phyloP scores from a whole-genome alignment of 2,329 filamentous ascomycete genomes.

The Aspergillus puulaauensis region DNA sequence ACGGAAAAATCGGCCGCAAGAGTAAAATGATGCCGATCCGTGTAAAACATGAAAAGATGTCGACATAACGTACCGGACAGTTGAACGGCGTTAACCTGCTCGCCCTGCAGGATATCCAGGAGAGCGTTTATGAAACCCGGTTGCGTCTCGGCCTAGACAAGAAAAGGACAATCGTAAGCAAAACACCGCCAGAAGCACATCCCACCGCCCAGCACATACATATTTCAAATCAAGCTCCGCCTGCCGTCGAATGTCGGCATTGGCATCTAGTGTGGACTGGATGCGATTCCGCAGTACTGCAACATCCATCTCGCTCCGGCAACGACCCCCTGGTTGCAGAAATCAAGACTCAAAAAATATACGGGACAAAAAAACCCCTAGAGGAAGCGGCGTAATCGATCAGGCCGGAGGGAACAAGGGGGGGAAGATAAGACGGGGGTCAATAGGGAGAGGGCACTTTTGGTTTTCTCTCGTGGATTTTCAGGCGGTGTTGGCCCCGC shows the following conservation, averaged over 20 bases:
- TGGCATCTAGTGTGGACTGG: conserved; percentile 62
- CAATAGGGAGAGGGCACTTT: conserved; percentile 11
- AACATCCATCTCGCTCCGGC: conserved; percentile 56
- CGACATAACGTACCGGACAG: conserved; percentile 71
- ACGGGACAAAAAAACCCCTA: conserved; percentile 19
- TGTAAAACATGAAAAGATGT: conserved; percentile 5
- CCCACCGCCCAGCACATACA: conserved; percentile 45
- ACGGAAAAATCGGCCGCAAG: too few species aligned
- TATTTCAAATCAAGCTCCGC: conserved; percentile 66
- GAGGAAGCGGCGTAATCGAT: conserved; percentile 19
- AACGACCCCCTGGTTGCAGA: conserved; percentile 33
- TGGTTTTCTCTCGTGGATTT: conserved; percentile 28
- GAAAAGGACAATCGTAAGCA: not conserved
- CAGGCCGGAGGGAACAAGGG: conserved; percentile 17
- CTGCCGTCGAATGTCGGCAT: conserved; percentile 61
- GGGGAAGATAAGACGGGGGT: conserved; percentile 18
- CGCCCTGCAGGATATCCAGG: conserved; percentile 83
- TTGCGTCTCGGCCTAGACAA: conserved; percentile 77
- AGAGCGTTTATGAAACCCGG: conserved; percentile 88
- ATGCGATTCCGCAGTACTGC: conserved; percentile 62
- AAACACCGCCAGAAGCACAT: not conserved
- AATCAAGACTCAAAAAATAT: conserved; percentile 26
- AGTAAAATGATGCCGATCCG: not conserved
- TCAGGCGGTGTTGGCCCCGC: conserved; percentile 25
- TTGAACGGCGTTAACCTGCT: conserved; percentile 81